phyloP scores from a whole-genome alignment of 495 filamentous ascomycete species.

The Evernia prunastri region DNA sequence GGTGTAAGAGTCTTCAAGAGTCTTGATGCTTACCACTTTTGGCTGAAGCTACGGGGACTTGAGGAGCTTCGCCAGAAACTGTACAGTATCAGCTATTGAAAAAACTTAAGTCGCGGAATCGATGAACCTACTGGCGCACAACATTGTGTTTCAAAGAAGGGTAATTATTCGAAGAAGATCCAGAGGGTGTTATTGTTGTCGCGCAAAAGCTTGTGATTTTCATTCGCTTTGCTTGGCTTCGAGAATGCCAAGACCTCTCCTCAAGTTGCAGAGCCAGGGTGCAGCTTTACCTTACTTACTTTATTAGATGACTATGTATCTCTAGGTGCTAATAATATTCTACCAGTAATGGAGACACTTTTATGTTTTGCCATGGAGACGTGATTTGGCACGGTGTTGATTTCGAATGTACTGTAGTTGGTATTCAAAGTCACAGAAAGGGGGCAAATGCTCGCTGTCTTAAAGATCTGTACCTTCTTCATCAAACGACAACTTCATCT shows the following conservation, averaged over 20 bases:
- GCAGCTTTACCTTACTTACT: too few species aligned
- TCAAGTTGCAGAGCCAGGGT: too few species aligned
- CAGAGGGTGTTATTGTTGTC: neutral
- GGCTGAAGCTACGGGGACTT: conserved; percentile 87
- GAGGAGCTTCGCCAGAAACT: conserved; percentile 97
- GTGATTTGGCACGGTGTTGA: neutral
- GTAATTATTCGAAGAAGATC: neutral
- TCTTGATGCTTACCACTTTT: conserved; percentile 86
- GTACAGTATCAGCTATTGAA: conserved; percentile 24
- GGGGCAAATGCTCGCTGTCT: neutral
- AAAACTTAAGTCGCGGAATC: neutral
- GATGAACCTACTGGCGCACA: conserved; percentile 64
- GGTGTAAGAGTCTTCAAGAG: conserved; percentile 13
- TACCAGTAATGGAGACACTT: too few species aligned
- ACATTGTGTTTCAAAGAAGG: conserved; percentile 39
- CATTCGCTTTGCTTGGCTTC: neutral
- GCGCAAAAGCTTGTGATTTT: neutral
- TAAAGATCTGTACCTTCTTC: conserved; percentile 7
- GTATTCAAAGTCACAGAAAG: neutral
- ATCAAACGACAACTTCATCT: conserved; percentile 20
- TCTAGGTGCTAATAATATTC: too few species aligned
- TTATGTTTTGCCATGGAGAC: neutral
- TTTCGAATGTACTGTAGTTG: too few species aligned
- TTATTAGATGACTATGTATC: too few species aligned
- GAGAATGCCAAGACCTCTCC: neutral